Base-by-base conservation (phyloP, 148 eudicot species). In the Arbutus unedo region DNA sequence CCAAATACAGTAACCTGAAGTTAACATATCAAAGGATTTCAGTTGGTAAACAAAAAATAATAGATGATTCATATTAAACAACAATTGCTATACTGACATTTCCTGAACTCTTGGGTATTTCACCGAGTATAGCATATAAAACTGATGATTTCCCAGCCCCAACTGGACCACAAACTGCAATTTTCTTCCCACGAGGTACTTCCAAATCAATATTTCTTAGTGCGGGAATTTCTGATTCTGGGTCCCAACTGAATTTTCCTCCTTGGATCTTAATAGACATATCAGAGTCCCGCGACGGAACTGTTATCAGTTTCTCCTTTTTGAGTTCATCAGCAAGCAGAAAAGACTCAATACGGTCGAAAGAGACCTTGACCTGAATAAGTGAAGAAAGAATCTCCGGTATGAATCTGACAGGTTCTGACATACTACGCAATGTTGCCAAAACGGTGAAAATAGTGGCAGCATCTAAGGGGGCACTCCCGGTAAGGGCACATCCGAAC, bases 131-230 rank as follows among this genome's bases (percentile, higher is more conserved):
- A 55, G 96, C 92, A 78, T 71, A 83, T 50, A 92, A 67, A 47
- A 92, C 82, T 5, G 96, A 91, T 10, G 96, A 92, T 79, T 92
- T 92, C 21, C 96, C 93, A 43, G 91, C 85, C 23, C 93, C 96
- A 85, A 92, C 96, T 2, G 90, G 89, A 21, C 96, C 93, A 83
- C 92, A 91, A 76, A 92, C 85, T 8, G 96, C 96, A 55, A 89
- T 51, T 75, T 91, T 90, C 71, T 89, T 80, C 25, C 90, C 89
- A 4, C 45, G 1, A 76, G 77, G 78, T 4, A 84, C 90, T 59
- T 84, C 85, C 73, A 93, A 57, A 23, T 64, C 81, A 41, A 92
- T 78, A 77, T 89, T 82, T 80, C 48, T 82, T 2, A 91, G 81
- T 5, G 91, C 88, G 66, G 82, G 78, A 71, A 16, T 74, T 13